Base-by-base conservation (phyloP, 352 stramenopile genomes). In the Globisporangium camurandrum region DNA sequence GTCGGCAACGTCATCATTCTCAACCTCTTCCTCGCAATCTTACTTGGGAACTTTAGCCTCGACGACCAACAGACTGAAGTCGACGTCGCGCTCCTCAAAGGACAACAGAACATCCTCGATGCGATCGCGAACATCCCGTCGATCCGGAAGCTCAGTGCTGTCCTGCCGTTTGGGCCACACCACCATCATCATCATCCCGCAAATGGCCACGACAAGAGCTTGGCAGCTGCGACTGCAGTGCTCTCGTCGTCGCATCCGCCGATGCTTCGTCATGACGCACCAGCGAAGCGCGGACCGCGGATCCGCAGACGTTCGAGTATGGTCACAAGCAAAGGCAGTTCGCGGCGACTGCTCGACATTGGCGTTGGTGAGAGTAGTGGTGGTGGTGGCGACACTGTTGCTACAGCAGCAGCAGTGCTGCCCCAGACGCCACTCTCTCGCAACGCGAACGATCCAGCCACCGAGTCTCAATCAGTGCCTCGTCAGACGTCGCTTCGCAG, bases 11-110 rank as follows among this genome's bases (percentile, higher is more conserved):
- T 94, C 65, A 84, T 93, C 51, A 68, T 95, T 19, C 58, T 97
- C 10, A 96, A 95, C 51, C 56, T 97, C 9, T 95, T 97, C 50
- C 65, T 95, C 3, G 87, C 85, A 0, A 95, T 97, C 56, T 54
- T 97, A 16, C 64, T 97, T 10, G 66, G 69, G 27, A 84, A 88
- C 46, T 96, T 95, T 53, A 80, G 73, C 28, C 34, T 67, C 22
- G 64, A 64, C 12, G 64, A 72, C 4, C 55, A 71, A 31, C 51
- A 57, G 40, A 52, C 55, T 22, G 61, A 73, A 34, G 63, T 60
- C 2, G 48, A 66, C 27, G 37, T 23, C 8, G 61, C 62, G 20
- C 46, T 74, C n/a, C 37, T 54, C 0, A 57, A 60, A 49, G 66
- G 62, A n/a, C 56, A 75, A 20, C 51, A 55, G 12, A 55, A 61